phyloP scores from a whole-genome alignment of 768 basidiomycete species.

The Coprinopsis cinerea region DNA sequence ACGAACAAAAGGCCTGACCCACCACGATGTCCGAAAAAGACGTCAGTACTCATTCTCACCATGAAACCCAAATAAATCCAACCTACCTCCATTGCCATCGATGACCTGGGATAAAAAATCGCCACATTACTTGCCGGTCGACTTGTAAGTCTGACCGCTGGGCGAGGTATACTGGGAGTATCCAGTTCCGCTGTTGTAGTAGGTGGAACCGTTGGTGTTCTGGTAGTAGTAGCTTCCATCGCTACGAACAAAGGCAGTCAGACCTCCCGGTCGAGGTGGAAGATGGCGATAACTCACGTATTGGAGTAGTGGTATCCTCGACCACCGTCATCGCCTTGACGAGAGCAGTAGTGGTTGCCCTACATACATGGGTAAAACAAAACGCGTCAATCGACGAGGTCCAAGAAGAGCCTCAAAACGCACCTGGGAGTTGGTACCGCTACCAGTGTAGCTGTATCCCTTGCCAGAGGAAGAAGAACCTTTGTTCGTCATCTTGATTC shows the following conservation, averaged over 20 bases:
- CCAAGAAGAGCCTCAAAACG: conserved; percentile 7
- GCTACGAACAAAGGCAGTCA: conserved; percentile 6
- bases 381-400: background rate
- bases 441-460: conserved; percentile 36
- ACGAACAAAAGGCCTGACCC: no score
- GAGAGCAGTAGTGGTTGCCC: conserved; percentile 60
- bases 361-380: conserved; percentile 20
- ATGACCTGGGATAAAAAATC: no score
- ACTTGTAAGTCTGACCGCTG: conserved; percentile 25
- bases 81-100: no score
- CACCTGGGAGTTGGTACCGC: conserved; percentile 49
- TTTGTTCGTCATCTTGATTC: conserved; percentile 17
- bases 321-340: conserved; percentile 37
- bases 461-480: conserved; percentile 18
- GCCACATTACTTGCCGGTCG: conserved; percentile 14
- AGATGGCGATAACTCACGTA: conserved; percentile 26
- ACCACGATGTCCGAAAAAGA: no score
- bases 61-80: no score
- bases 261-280: background rate
- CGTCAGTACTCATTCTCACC: no score
- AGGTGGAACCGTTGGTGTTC: conserved; percentile 56
- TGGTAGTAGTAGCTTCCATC: conserved; percentile 59
- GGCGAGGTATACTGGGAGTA: conserved; percentile 47
- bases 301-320: conserved; percentile 61
- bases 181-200: conserved; percentile 49